Conservation (phyloP, 345 rosid genomes). For the Brassica rapa region DNA sequence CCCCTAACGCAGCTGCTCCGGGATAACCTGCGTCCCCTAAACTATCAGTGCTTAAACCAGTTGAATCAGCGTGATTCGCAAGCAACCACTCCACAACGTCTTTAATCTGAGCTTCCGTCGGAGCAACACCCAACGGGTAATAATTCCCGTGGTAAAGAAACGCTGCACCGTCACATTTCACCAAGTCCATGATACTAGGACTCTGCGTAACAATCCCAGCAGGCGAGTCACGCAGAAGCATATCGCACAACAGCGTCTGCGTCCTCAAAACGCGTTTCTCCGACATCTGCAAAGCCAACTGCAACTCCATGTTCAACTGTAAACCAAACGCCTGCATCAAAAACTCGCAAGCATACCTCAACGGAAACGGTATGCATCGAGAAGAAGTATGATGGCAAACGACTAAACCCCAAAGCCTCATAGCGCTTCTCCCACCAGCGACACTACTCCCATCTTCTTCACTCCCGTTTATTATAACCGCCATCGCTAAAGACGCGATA, state of each 20-base stretch:
- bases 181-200: constrained; percentile 95
- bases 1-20: constrained; percentile 80
- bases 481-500: constrained; percentile 84
- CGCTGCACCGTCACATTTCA: constrained; percentile 96
- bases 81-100: constrained; percentile 89
- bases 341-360: constrained; percentile 97
- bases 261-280: constrained; percentile 91
- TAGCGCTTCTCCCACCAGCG: constrained; percentile 64
- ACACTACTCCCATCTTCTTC: constrained; percentile 61
- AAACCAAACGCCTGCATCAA: constrained; percentile 98
- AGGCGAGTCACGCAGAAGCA: constrained; percentile 97
- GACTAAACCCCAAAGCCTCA: constrained; percentile 96
- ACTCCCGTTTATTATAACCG: constrained; percentile 83
- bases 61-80: constrained; percentile 82
- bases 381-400: constrained; percentile 98
- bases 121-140: constrained; percentile 79
- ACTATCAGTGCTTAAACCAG: constrained; percentile 94
- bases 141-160: constrained; percentile 81
- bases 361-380: constrained; percentile 84
- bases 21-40: constrained; percentile 93
- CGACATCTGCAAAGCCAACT: constrained; percentile 78
- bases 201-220: constrained; percentile 92
- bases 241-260: constrained; percentile 92
- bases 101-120: constrained; percentile 78
- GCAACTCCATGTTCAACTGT: constrained; percentile 97